Base-by-base conservation (phyloP, 2,329 filamentous ascomycete genomes). In the Diaporthe destruens region DNA sequence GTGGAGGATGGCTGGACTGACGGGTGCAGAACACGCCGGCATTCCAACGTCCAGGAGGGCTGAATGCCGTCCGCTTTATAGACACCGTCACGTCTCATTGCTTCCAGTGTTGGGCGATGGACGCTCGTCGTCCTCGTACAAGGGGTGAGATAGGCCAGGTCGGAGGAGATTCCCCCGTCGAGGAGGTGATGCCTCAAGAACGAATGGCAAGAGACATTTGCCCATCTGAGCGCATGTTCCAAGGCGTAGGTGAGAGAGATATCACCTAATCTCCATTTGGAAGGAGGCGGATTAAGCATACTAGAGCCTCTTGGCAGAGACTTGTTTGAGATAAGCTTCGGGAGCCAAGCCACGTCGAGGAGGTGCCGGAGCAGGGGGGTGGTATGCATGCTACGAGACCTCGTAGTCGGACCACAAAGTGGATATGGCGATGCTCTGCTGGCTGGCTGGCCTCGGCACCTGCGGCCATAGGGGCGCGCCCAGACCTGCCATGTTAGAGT, bases 311-410 rank as follows among this genome's bases (percentile, higher is more conserved):
- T 63, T 29, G 59, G 25, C 57, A n/a, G 44, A 42, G 39, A 20
- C 59, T 63, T 63, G n/a, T 63, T 63, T n/a, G n/a, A 63, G 59
- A 63, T 63, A 63, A 63, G 59, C 59, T 63, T 63, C 59, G 59
- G 59, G 8, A 34, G 59, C 59, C 59, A 63, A 63, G 59, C 59
- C 25, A 32, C 16, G 42, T 63, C 39, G 9, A 63, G 59, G 59
- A 63, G 59, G 59, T 63, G 59, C 59, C 59, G 42, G 6, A n/a
- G 25, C 39, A 63, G 59, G 39, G 25, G 59, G 59, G 39, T 47
- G 6, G 57, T 8, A 61, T 47, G 57, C 57, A 61, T 47, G 23
- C 57, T 32, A n/a, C 42, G 20, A 25, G 11, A 18, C 42, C 39
- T 23, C 20, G 9, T 39, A 16, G 55, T 34, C 55, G 20, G 55